Conservation (phyloP, 1,284 basidiomycete genomes). For the Earliella scabrosa region DNA sequence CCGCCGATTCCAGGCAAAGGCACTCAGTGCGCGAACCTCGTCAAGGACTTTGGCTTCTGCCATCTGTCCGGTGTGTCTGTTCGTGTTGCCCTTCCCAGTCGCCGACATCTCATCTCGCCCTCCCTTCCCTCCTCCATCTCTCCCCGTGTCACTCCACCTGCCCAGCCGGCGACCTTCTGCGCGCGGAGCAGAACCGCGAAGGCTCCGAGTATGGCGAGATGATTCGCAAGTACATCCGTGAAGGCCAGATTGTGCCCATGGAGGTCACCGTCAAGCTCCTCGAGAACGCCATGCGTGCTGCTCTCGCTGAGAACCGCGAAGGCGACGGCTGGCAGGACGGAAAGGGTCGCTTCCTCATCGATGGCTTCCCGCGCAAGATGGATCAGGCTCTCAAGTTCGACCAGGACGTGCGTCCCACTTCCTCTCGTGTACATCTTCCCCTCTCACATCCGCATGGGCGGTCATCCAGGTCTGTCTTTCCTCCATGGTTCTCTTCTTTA, state of each 20-base stretch:
- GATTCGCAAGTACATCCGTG: constrained; percentile 90
- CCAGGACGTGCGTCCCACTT: constrained; percentile 70
- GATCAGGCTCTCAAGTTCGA: constrained; percentile 97
- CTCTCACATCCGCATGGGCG: no score
- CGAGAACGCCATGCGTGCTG: constrained; percentile 88
- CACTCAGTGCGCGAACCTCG: constrained; percentile 91
- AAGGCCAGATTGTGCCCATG: constrained; percentile 96
- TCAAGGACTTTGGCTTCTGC: constrained; percentile 89
- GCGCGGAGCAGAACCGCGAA: constrained; percentile 89
- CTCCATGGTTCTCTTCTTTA: constrained; percentile 85
- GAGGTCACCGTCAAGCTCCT: constrained; percentile 96
- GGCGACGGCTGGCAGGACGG: constrained; percentile 74
- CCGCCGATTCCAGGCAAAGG: constrained; percentile 78
- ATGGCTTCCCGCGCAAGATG: constrained; percentile 99
- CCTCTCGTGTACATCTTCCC: no score
- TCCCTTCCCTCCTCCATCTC: background rate
- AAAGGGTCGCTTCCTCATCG: constrained; percentile 90
- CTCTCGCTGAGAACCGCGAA: constrained; percentile 49
- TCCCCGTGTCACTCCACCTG: background rate
- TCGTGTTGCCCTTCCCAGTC: background rate
- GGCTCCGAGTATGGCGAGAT: constrained; percentile 88
- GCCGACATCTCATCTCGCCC: constrained; percentile 2
- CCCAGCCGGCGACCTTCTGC: constrained; percentile 93
- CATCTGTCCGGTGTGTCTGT: constrained; percentile 84
- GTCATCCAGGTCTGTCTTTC: constrained; percentile 74